phyloP scores from a whole-genome alignment of 148 eudicot species.

The Silene uniflora region DNA sequence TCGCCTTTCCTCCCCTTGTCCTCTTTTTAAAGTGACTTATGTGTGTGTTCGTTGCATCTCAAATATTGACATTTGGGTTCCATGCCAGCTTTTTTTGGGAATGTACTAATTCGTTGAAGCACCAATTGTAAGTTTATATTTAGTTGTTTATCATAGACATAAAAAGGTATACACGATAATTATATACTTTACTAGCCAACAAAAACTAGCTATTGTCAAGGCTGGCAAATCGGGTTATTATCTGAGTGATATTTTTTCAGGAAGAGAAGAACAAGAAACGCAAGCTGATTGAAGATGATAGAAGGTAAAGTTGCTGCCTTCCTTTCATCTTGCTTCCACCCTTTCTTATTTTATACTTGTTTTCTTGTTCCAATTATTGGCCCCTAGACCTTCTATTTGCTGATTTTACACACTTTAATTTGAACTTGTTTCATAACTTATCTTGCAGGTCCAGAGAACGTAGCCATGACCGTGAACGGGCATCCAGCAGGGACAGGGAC shows the following conservation, averaged over 20 bases:
- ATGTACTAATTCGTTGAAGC: slow-evolving; percentile 16
- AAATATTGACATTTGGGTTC: slow-evolving; percentile 6
- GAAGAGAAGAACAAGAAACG: slow-evolving; percentile 71
- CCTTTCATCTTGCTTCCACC: not conserved
- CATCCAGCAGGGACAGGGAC: slow-evolving; percentile 65
- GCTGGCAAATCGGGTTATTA: slow-evolving; percentile 5
- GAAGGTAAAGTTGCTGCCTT: slow-evolving; percentile 43
- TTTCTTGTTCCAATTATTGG: not conserved
- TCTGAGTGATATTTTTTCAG: slow-evolving; percentile 38
- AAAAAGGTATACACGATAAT: not conserved
- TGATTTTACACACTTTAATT: not conserved
- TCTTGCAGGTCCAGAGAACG: slow-evolving; percentile 74
- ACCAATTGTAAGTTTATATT: slow-evolving; percentile 19
- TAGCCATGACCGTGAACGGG: slow-evolving; percentile 59
- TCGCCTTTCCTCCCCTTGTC: not conserved
- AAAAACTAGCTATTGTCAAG: not conserved
- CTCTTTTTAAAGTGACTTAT: not conserved
- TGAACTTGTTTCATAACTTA: not conserved
- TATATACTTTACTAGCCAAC: not conserved
- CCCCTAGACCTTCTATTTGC: not conserved
- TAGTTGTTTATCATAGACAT: slow-evolving; percentile 6
- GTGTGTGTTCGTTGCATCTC: not conserved
- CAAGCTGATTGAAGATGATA: slow-evolving; percentile 66
- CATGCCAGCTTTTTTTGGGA: slow-evolving; percentile 18
- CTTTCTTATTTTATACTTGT: not conserved